Conservation (phyloP, 2,329 filamentous ascomycete species). For the Periconia digitata region DNA sequence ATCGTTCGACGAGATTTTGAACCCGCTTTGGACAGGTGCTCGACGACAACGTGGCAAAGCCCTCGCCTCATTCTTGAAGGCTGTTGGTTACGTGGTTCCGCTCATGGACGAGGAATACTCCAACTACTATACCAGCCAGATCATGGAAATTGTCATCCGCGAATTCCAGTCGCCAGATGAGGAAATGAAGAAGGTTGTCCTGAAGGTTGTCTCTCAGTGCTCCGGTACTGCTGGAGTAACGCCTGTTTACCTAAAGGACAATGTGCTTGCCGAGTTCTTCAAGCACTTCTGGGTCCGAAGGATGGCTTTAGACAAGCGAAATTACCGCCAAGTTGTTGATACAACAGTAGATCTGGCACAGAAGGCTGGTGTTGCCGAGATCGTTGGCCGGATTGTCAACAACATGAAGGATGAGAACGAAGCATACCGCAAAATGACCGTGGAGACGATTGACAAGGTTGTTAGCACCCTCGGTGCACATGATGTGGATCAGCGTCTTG, state of each 20-base stretch:
- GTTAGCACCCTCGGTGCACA: conserved; percentile 90
- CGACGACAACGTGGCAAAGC: conserved; percentile 96
- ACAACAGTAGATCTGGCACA: conserved; percentile 96
- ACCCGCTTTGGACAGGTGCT: conserved; percentile 94
- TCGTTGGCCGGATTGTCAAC: conserved; percentile 86
- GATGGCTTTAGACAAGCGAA: conserved; percentile 96
- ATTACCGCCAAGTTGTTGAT: conserved; percentile 96
- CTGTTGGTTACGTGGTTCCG: conserved; percentile 96
- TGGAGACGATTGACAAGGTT: conserved; percentile 96
- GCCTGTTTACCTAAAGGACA: conserved; percentile 89
- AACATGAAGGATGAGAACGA: conserved; percentile 99
- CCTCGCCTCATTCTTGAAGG: conserved; percentile 92
- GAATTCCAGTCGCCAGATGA: conserved; percentile 97
- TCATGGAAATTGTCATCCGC: conserved; percentile 96
- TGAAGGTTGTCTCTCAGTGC: conserved; percentile 96
- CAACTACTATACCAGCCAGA: conserved; percentile 97
- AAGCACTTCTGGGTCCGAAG: conserved; percentile 97
- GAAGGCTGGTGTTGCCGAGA: conserved; percentile 96
- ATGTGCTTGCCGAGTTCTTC: conserved; percentile 94
- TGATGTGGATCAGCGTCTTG: conserved; percentile 87
- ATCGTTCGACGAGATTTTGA: conserved; percentile 96
- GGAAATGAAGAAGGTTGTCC: conserved; percentile 99
- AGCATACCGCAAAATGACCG: conserved; percentile 97
- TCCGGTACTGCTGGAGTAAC: conserved; percentile 94
- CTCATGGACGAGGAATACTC: conserved; percentile 99